Conservation (phyloP, 1,284 basidiomycete genomes). For the Sporisorium iseilematis-ciliati region DNA sequence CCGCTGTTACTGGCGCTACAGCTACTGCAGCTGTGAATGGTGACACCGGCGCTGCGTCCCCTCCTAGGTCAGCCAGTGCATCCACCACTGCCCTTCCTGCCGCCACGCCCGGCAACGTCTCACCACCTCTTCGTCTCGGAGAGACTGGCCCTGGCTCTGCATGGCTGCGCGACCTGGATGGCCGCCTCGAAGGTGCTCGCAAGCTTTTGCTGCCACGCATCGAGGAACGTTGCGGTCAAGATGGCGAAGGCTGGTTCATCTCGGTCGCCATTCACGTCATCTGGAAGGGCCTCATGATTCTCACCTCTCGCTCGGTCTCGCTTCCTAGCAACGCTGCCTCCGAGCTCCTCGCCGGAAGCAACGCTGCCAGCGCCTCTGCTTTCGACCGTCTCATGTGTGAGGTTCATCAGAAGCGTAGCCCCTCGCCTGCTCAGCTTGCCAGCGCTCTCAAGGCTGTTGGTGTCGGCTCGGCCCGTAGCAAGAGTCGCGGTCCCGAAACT, state of each 20-base stretch:
- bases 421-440: conserved; percentile 58
- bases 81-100: conserved; percentile 9
- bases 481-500: conserved; percentile 32
- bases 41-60: conserved; percentile 25
- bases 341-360: conserved; percentile 34
- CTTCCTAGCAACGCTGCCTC: conserved; percentile 40
- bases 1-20: not conserved
- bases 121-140: conserved; percentile 30
- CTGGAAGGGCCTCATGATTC: conserved; percentile 66
- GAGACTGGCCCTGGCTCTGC: conserved; percentile 43
- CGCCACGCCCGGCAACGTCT: conserved; percentile 31
- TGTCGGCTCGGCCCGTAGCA: conserved; percentile 44
- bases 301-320: conserved; percentile 59
- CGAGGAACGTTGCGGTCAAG: conserved; percentile 63
- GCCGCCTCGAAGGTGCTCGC: conserved; percentile 61
- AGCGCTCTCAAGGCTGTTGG: conserved; percentile 59
- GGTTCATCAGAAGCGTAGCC: conserved; percentile 53
- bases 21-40: not conserved
- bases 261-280: conserved; percentile 66
- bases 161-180: conserved; percentile 66
- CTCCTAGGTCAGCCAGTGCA: conserved; percentile 11
- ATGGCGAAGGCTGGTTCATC: conserved; percentile 68
- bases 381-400: conserved; percentile 47
- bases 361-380: conserved; percentile 41
- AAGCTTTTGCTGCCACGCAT: conserved; percentile 63